Evolutionary conservation across 495 filamentous ascomycete species (phyloP), one percentile per base, ranked within the genome.

Genomic region (Penicillium odoratum): DNA sequence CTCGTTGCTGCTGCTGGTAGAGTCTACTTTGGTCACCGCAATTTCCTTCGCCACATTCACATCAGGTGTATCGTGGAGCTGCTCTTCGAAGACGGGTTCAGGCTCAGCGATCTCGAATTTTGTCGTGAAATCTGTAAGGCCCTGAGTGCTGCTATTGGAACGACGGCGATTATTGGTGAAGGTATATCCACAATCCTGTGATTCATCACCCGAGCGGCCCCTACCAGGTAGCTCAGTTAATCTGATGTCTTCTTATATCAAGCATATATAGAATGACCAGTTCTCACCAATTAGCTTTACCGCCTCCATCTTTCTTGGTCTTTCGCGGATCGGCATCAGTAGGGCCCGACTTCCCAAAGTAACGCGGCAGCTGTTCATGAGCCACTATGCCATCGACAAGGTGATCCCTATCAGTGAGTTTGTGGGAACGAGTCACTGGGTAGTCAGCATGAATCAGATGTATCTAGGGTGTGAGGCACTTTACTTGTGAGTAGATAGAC

Each of bases 241-340:
- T 34, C 3, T 1, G 11, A 42, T 13, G 38, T n/a, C 6, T n/a
- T n/a, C 15, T 40, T 5, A 16, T n/a, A 16, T 40, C 7, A 16
- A n/a, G 0, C 15, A 40, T 15, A n/a, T 16, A 13, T 16, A 21
- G 21, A 21, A 21, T 21, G 21, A 21, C 5, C 1, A 40, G 0
- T n/a, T 69, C 86, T 73, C 83, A 97, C 93, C 93, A 98, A 73
- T 97, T 97, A 70, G 87, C 90, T 72, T 91, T 94, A 43, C 93
- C 93, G 50, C 85, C 89, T 51, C 93, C 93, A 59, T 96, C 89
- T 81, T 98, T 98, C 86, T 97, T 97, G 62, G 88, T 89, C 83
- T 94, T 94, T 74, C 90, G 90, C 42, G 93, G 94, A 67, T 95
- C 88, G 62, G 78, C 75, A 66, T 92, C 93, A 63, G 85, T 78